phyloP scores from a whole-genome alignment of 106 monocot genomes.

The Dendrobium catenatum region DNA sequence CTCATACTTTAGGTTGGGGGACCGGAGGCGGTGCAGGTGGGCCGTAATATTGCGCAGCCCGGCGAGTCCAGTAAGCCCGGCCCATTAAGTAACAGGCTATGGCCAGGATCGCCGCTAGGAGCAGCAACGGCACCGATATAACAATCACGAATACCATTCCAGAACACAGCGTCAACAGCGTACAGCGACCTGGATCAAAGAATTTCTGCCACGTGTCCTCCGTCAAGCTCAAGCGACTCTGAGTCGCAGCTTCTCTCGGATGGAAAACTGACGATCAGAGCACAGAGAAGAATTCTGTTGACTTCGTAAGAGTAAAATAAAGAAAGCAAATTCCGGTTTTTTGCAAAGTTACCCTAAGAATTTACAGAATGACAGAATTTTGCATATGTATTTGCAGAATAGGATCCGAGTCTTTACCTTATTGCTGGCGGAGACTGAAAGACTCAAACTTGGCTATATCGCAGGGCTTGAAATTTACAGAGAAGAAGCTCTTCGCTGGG shows the following conservation, averaged over 20 bases:
- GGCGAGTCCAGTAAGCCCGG: slow-evolving; percentile 5
- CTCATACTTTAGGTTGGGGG: not conserved
- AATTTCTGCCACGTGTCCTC: no score
- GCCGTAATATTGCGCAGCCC: slow-evolving; percentile 8
- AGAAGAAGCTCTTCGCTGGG: not conserved
- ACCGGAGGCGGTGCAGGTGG: slow-evolving; percentile 16
- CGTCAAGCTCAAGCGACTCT: not conserved
- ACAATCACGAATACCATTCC: slow-evolving; percentile 16
- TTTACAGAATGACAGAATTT: not conserved
- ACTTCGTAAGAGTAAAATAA: not conserved
- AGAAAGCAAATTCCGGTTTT: not conserved
- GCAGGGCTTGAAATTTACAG: no score
- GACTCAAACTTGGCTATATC: no score
- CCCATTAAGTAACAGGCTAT: slow-evolving; percentile 23
- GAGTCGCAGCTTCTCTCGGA: not conserved
- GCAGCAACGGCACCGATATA: slow-evolving; percentile 28
- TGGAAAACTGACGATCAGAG: not conserved
- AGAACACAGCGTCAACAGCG: no score
- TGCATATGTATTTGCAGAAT: not conserved
- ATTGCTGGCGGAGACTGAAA: no score
- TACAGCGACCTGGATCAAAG: no score
- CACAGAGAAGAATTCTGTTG: not conserved
- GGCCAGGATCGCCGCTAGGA: slow-evolving; percentile 16
- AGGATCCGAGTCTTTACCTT: not conserved
- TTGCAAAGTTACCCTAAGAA: not conserved